A percentile compares a stretch with the other conserved stretches of the same genome.
These are phyloP conservation scores for Aureobasidium vineae DNA, from an alignment of 2,329 filamentous ascomycete species.

Conservation along the genomic window DNA sequence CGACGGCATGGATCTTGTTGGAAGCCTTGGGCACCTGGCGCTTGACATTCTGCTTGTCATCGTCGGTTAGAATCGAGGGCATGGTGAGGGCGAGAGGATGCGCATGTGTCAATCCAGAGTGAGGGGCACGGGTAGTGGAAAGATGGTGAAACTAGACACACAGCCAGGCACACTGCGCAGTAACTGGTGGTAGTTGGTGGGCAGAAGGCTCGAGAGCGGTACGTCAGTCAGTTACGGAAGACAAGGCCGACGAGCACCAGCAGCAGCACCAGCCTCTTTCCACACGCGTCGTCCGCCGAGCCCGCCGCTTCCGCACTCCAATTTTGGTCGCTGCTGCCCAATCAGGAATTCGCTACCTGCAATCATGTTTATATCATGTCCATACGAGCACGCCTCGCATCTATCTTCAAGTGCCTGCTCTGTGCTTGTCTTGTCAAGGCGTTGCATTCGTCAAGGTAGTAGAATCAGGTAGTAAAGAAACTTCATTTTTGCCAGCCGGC, in stretches of 20 bases:
- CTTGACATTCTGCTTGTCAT: conserved; percentile 96
- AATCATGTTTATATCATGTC: neutral
- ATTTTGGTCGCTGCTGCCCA: conserved; percentile 22
- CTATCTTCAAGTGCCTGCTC: neutral
- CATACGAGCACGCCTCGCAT: neutral
- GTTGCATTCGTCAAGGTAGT: conserved; percentile 12
- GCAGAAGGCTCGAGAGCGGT: neutral
- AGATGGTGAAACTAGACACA: neutral
- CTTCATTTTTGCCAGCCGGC: conserved; percentile 24
- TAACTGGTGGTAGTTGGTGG: neutral
- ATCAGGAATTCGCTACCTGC: neutral
- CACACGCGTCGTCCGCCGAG: conserved; percentile 10
- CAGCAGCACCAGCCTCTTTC: neutral
- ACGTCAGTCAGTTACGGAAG: conserved; percentile 3
- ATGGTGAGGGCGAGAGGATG: conserved; percentile 37
- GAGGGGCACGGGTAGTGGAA: neutral
- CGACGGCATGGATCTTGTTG: conserved; percentile 97
- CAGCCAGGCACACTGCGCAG: neutral
- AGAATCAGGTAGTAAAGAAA: conserved; percentile 15
- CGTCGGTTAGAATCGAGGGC: conserved; percentile 74
- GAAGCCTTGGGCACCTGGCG: conserved; percentile 86
- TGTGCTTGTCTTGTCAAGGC: neutral
- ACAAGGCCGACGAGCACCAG: neutral
- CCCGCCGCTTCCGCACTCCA: conserved; percentile 23
- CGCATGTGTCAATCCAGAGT: neutral